A percentile compares a stretch with the other conserved stretches of the same genome.
phyloP scores from a whole-genome alignment of 495 filamentous ascomycete species.

The Neurospora sp. region DNA sequence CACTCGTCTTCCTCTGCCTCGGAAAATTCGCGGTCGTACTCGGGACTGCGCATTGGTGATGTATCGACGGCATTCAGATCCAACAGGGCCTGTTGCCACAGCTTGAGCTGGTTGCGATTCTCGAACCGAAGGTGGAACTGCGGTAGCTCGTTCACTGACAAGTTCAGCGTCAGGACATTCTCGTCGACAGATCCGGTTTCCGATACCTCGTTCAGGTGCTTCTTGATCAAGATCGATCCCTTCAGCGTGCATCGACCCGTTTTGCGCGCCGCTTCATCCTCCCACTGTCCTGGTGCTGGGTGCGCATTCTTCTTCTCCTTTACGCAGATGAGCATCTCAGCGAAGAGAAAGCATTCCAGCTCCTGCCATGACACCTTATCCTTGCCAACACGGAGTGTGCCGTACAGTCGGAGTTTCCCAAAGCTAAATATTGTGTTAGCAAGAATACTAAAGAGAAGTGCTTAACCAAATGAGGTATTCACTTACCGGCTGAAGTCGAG shows the following conservation, averaged over 20 bases:
- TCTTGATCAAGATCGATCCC: slow-evolving; percentile 96
- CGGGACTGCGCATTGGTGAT: slow-evolving; percentile 50
- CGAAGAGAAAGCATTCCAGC: slow-evolving; percentile 92
- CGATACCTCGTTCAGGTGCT: slow-evolving; percentile 81
- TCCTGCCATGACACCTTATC: slow-evolving; percentile 98
- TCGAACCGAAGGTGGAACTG: slow-evolving; percentile 93
- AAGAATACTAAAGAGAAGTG: background rate
- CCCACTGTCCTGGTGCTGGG: slow-evolving; percentile 42
- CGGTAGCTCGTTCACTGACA: slow-evolving; percentile 91
- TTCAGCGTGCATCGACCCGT: slow-evolving; percentile 78
- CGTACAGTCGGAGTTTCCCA: slow-evolving; percentile 85
- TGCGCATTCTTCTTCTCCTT: slow-evolving; percentile 79
- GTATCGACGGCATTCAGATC: slow-evolving; percentile 65
- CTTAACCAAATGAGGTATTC: background rate
- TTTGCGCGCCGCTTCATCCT: slow-evolving; percentile 53
- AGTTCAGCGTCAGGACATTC: slow-evolving; percentile 75
- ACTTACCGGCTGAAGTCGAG: slow-evolving; percentile 81
- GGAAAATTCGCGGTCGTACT: slow-evolving; percentile 69
- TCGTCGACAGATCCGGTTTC: slow-evolving; percentile 63
- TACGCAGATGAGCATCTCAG: slow-evolving; percentile 98
- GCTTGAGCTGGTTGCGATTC: slow-evolving; percentile 72
- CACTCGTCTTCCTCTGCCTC: slow-evolving; percentile 91
- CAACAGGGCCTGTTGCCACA: slow-evolving; percentile 81
- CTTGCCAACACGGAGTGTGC: slow-evolving; percentile 88
- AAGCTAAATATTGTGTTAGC: slow-evolving; percentile 46